Evolutionary conservation across 164 flowering plant species (phyloP), one percentile per base, ranked within the genome.

Genomic region (Vitis riparia): DNA sequence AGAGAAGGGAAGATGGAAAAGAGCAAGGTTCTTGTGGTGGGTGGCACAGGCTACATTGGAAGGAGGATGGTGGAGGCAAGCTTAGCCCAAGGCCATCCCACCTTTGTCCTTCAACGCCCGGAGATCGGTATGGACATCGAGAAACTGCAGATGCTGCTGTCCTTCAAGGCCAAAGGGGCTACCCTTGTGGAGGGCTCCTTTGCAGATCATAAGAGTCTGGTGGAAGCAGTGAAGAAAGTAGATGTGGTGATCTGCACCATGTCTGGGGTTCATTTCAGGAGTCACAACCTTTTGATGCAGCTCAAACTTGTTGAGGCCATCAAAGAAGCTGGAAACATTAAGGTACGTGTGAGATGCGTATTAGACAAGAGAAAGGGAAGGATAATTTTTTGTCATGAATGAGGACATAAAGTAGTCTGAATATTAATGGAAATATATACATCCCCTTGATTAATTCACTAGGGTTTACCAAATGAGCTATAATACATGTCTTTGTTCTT

Each of bases 21-120:
- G 55, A 64, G 67, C 67, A 64, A 48, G 55, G 67, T 64, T 49
- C 67, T 64, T 23, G 55, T 64, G 2, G 67, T 49, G 8, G 67
- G 67, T 10, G 67, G 51, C 13, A 64, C 67, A 5, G 67, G 67
- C 51, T 64, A 48, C 27, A 48, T 64, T 13, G 67, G 67, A 10
- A 3, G 67, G 55, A 48, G 67, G 32, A 48, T 64, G 29, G 67
- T 64, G 67, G 8, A 11, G 55, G 67, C 67, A 27, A 48, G 67
- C 55, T 23, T 64, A 48, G 67, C 67, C 44, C 44, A 37, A 3
- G 44, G 44, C 44, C 44, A 37, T 37, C 44, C 44, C 44, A 37
- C 44, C 44, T 37, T 37, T 37, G 44, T 37, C 44, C 44, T 37
- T 37, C 44, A 37, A 37, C 44, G 44, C 6, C 44, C 67, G 12